Percentiles rank a stretch among this genome's conserved stretches.
Evolutionary conservation across 169 alveolate species (phyloP).

Genomic region (Cryptosporidium andersoni): DNA sequence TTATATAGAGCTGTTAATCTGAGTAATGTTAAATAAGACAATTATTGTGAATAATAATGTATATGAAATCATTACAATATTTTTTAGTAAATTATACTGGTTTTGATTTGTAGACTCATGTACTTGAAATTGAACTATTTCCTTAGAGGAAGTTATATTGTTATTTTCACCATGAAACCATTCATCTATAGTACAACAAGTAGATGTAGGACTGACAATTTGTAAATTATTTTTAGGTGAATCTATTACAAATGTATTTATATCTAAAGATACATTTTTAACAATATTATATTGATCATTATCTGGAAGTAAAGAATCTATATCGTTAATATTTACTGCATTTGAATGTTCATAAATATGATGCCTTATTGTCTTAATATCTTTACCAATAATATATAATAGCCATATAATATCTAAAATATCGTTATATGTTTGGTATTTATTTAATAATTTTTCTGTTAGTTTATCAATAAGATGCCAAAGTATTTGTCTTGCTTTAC

Average conservation of each 20-base stretch:
- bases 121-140: no score
- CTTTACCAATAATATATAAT: constrained; percentile 36
- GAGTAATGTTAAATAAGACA: no score
- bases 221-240: background rate
- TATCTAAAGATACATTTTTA: background rate
- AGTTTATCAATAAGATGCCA: constrained; percentile 42
- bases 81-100: no score
- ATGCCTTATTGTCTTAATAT: background rate
- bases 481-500: background rate
- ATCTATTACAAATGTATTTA: background rate
- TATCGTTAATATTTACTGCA: background rate
- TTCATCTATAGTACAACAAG: constrained; percentile 1
- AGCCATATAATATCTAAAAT: constrained; percentile 38
- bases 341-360: background rate
- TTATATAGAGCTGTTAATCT: no score
- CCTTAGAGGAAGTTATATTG: background rate
- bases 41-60: no score
- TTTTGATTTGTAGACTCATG: no score
- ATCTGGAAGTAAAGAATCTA: background rate
- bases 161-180: background rate
- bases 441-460: background rate
- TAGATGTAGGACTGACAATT: constrained; percentile 10
- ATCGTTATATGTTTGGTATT: constrained; percentile 4
- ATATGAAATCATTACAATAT: no score
- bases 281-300: background rate